Conservation (phyloP, 2,329 filamentous ascomycete genomes). For the Thermoascus crustaceus region DNA sequence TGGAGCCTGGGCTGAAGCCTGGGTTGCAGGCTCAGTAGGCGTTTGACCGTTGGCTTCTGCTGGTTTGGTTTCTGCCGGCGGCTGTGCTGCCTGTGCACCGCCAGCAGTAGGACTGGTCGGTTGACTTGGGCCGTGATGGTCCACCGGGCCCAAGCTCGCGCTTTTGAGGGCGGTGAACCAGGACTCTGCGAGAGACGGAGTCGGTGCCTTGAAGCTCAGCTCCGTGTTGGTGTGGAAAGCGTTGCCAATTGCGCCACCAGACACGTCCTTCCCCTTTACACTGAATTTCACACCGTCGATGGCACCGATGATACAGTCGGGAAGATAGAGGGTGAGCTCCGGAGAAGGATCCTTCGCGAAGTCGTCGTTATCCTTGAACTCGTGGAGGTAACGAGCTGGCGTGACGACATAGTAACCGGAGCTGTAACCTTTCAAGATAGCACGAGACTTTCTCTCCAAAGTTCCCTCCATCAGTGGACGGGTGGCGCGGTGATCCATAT, state of each 20-base stretch:
- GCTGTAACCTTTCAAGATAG: conserved; percentile 70
- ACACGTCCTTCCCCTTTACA: conserved; percentile 88
- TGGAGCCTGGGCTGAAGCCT: too few species aligned
- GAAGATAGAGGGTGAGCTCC: conserved; percentile 83
- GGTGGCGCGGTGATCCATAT: conserved; percentile 74
- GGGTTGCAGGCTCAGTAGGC: background rate
- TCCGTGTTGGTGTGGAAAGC: conserved; percentile 75
- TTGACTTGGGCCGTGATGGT: background rate
- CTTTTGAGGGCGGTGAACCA: conserved; percentile 68
- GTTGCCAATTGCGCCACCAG: conserved; percentile 65
- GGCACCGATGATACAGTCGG: conserved; percentile 73
- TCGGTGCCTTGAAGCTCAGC: conserved; percentile 80
- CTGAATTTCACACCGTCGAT: conserved; percentile 76
- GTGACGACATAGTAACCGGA: conserved; percentile 86
- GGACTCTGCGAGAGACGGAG: conserved; percentile 67
- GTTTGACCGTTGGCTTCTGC: conserved; percentile 1
- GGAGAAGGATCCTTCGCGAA: conserved; percentile 53
- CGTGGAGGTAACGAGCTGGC: conserved; percentile 79
- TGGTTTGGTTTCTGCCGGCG: conserved; percentile 5
- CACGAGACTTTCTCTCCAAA: conserved; percentile 82
- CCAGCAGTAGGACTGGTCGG: conserved; percentile 2
- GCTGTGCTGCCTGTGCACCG: conserved; percentile 2
- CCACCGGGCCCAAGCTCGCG: conserved; percentile 13
- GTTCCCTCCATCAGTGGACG: conserved; percentile 78
- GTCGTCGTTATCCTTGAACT: conserved; percentile 88